Percentiles rank a stretch among this genome's conserved stretches.
These are phyloP conservation scores for Phytophthora sp. DNA, from an alignment of 352 stramenopile species.

Conservation along the genomic window DNA sequence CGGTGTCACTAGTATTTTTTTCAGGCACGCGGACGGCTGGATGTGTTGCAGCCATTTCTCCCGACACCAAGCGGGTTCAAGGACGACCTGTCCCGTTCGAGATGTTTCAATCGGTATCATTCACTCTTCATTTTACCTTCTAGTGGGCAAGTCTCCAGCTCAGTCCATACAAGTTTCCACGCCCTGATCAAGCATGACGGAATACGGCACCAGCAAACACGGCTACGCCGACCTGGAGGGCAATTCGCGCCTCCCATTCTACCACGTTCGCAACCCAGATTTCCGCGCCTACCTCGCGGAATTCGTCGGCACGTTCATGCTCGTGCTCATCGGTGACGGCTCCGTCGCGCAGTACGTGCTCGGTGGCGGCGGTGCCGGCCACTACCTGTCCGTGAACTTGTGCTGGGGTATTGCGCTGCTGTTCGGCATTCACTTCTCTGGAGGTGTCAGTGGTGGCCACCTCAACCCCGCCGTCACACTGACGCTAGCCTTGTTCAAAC, in stretches of 20 bases:
- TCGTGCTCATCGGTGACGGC: constrained; percentile 65
- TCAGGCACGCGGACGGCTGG: constrained; percentile 15
- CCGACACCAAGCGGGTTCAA: constrained; percentile 17
- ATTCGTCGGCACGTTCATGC: constrained; percentile 69
- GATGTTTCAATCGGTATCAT: not conserved
- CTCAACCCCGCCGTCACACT: constrained; percentile 70
- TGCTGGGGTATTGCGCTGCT: constrained; percentile 69
- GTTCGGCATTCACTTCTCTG: constrained; percentile 62
- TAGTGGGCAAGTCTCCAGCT: constrained; percentile 12
- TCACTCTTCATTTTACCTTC: constrained; percentile 38
- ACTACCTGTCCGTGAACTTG: constrained; percentile 60
- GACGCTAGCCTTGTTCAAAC: constrained; percentile 57
- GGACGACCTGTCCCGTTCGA: not conserved
- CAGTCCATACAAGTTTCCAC: not conserved
- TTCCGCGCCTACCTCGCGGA: constrained; percentile 64
- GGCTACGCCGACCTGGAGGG: constrained; percentile 40
- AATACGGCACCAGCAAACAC: constrained; percentile 43
- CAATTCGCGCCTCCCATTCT: constrained; percentile 42
- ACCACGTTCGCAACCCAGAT: constrained; percentile 43
- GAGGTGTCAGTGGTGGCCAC: constrained; percentile 62
- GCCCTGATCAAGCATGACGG: constrained; percentile 33
- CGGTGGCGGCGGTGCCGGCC: constrained; percentile 47
- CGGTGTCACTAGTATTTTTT: constrained; percentile 28
- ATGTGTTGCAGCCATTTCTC: constrained; percentile 8
- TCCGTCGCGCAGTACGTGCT: constrained; percentile 68